phyloP scores from a whole-genome alignment of 2,329 filamentous ascomycete species.

The Ophiocordyceps camponoti-leonardi region DNA sequence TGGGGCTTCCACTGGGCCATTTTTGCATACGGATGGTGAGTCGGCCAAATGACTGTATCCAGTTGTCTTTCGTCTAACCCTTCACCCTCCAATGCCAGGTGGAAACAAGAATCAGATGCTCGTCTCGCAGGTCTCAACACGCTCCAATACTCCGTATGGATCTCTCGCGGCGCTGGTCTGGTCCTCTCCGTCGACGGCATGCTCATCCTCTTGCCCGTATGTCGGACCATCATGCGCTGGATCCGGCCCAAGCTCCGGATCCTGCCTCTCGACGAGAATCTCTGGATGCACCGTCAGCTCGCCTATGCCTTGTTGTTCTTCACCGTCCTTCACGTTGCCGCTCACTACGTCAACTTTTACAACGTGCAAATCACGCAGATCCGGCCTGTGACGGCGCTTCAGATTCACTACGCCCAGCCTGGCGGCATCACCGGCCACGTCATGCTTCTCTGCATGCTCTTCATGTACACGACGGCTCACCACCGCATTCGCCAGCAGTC shows the following conservation, averaged over 20 bases:
- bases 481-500: constrained; percentile 88
- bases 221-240: constrained; percentile 71
- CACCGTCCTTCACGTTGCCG: constrained; percentile 55
- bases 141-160: constrained; percentile 81
- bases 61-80: not conserved
- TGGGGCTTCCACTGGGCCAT: constrained; percentile 62
- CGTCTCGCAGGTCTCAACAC: constrained; percentile 63
- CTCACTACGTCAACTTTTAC: constrained; percentile 97
- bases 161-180: constrained; percentile 83
- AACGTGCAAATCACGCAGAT: constrained; percentile 81
- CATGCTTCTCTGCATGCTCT: constrained; percentile 96
- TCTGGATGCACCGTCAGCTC: constrained; percentile 92
- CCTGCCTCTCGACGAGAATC: constrained; percentile 85
- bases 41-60: not conserved
- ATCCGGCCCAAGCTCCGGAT: constrained; percentile 76
- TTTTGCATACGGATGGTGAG: constrained; percentile 72
- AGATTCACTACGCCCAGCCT: constrained; percentile 82
- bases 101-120: constrained; percentile 52
- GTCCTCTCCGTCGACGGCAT: constrained; percentile 70
- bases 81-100: constrained; percentile 43
- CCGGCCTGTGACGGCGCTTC: constrained; percentile 59
- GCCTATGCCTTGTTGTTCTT: constrained; percentile 82
- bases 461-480: constrained; percentile 96
- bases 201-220: constrained; percentile 86
- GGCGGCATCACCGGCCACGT: constrained; percentile 91